Evolutionary conservation across 164 flowering plant genomes (phyloP).

Genomic region (Nelumbo lutea): DNA sequence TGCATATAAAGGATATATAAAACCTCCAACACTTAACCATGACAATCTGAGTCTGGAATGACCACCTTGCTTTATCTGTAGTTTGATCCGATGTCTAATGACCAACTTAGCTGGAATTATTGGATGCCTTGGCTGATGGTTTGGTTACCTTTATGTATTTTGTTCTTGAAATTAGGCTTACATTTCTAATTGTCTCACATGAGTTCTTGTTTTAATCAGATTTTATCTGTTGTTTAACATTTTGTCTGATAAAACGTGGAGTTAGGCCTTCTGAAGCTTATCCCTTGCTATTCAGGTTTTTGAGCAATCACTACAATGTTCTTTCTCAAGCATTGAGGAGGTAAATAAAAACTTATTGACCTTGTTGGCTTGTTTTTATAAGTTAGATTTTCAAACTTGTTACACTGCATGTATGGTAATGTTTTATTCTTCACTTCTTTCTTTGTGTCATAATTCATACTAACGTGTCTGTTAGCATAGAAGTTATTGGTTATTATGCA

Average conservation of each 20-base stretch:
- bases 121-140: too few relatives aligned
- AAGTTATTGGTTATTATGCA: too few relatives aligned
- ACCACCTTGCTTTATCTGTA: too few relatives aligned
- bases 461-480: too few relatives aligned
- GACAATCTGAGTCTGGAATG: too few relatives aligned
- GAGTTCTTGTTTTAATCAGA: background rate
- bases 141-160: background rate
- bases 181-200: background rate
- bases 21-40: too few relatives aligned
- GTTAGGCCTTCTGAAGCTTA: background rate
- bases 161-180: background rate
- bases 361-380: too few relatives aligned
- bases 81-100: too few relatives aligned
- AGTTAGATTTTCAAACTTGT: too few relatives aligned
- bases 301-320: conserved; percentile 66
- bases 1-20: too few relatives aligned
- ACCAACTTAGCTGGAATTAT: too few relatives aligned
- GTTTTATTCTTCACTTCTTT: background rate
- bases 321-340: conserved; percentile 72
- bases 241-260: background rate
- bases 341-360: conserved; percentile 24
- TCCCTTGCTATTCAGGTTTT: conserved; percentile 56
- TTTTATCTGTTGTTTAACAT: background rate
- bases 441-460: background rate
- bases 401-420: background rate